Conservation (phyloP, 2,329 filamentous ascomycete genomes). For the Aspergillus luchuensis region DNA sequence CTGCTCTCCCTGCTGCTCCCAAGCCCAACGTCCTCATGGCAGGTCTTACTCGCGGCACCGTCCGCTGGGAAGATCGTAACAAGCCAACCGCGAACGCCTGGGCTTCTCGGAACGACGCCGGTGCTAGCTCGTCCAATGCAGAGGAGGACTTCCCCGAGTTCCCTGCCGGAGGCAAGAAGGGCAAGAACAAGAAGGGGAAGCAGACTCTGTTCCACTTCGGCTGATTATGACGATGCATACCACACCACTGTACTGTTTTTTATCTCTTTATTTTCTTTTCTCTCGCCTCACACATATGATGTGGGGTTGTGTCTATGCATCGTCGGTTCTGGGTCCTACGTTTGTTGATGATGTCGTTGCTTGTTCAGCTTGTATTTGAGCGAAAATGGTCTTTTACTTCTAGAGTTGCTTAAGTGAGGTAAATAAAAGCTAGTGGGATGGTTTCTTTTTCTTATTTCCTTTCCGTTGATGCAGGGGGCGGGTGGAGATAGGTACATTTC, state of each 20-base stretch:
- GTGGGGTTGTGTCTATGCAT: not conserved
- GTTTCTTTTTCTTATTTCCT: not conserved
- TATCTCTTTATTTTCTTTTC: not conserved
- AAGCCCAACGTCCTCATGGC: conserved; percentile 63
- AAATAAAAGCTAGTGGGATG: not conserved
- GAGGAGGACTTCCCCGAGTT: conserved; percentile 25
- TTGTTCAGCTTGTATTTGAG: conserved; percentile 4
- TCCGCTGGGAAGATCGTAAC: conserved; percentile 48
- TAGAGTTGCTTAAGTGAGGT: not conserved
- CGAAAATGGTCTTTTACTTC: not conserved
- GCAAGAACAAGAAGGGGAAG: conserved; percentile 45
- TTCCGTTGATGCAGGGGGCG: not conserved
- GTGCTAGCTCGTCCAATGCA: conserved; percentile 22
- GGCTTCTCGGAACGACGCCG: conserved; percentile 28
- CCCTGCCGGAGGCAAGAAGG: conserved; percentile 35
- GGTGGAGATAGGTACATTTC: not conserved
- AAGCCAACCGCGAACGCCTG: conserved; percentile 41
- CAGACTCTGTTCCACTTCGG: conserved; percentile 45
- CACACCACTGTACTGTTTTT: not conserved
- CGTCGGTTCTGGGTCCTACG: not conserved
- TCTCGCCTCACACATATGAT: not conserved
- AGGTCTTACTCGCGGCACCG: conserved; percentile 50
- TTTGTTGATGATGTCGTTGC: not conserved
- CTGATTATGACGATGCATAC: conserved; percentile 18
- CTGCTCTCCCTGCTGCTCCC: conserved; percentile 75